Base-by-base conservation (phyloP, 2,329 filamentous ascomycete genomes). In the Penicillium sp. region DNA sequence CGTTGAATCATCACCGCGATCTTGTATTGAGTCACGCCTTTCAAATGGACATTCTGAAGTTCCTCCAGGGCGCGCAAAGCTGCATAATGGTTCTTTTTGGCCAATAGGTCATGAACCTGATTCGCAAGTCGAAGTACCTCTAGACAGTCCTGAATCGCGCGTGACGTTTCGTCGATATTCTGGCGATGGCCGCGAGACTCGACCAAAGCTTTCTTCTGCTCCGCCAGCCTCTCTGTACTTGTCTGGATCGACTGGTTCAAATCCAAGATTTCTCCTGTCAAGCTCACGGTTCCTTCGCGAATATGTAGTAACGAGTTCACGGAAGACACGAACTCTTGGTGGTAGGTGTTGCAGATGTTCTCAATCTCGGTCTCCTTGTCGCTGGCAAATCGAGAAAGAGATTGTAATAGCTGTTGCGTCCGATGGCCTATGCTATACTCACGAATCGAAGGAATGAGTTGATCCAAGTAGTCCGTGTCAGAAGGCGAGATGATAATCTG, bases 1-100 rank as follows among this genome's bases (percentile, higher is more conserved):
- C 88, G 89, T 64, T 96, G 91, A 50, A 98, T 97, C 72, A 95
- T 81, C 60, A 94, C 88, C 20, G 93, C 93, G 50, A 98, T 84
- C 59, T 90, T 91, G 67, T 96, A 94, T 51, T 96, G 88, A 1
- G 87, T 94, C 7, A 94, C 87, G 53, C 94, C 93, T 60, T 90
- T 90, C 50, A 98, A 78, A 60, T 97, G 88, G 51, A 98, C 90
- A 65, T 94, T 96, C 62, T 97, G 91, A 27, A 98, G 75, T 62
- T 98, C 93, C 57, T 97, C 93, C 32, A 98, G 75, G 3, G 91
- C 91, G 54, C 94, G 90, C 36, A 98, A 76, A 2, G 93, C 93
- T 4, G 86, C 88, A 64, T 98, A 98, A 63, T 97, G 94, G 54
- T 89, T 94, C 70, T 96, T 95, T 68, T 88, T 91, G 26, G 82